These are phyloP conservation scores for Persicaria maculosa DNA, from an alignment of 148 eudicot species.

Conservation along the genomic window DNA sequence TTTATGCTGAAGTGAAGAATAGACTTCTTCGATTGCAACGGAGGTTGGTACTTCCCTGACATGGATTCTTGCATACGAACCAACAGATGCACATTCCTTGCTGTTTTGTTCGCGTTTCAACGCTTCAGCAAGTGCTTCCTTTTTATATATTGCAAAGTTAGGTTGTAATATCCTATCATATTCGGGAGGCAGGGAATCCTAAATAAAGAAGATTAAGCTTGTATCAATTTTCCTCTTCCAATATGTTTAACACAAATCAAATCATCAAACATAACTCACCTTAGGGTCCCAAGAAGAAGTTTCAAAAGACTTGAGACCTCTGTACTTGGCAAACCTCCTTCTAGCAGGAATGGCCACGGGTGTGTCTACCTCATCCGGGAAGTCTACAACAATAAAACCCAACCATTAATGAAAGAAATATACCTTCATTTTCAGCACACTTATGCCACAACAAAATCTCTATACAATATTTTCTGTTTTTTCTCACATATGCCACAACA, in stretches of 20 bases:
- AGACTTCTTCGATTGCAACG: slow-evolving; percentile 86
- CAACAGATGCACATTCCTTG: slow-evolving; percentile 41
- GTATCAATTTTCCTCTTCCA: not conserved
- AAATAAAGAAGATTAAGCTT: slow-evolving; percentile 8
- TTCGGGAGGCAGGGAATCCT: slow-evolving; percentile 90
- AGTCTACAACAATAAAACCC: slow-evolving; percentile 42
- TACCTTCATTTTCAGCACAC: not conserved
- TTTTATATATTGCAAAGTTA: slow-evolving; percentile 76
- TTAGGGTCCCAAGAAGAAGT: slow-evolving; percentile 98
- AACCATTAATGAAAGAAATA: slow-evolving; percentile 1
- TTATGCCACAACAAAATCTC: not conserved
- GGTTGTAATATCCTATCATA: slow-evolving; percentile 79
- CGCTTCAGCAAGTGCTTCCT: slow-evolving; percentile 83
- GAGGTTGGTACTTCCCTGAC: slow-evolving; percentile 55
- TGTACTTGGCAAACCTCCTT: slow-evolving; percentile 83
- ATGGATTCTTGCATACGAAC: slow-evolving; percentile 63
- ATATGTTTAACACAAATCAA: not conserved
- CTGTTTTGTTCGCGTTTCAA: slow-evolving; percentile 41
- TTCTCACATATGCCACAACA: too few species aligned
- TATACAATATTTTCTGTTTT: too few species aligned
- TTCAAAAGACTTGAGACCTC: slow-evolving; percentile 93
- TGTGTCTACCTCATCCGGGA: slow-evolving; percentile 94
- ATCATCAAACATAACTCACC: slow-evolving; percentile 30
- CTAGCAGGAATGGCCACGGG: slow-evolving; percentile 85
- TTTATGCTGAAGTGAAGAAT: slow-evolving; percentile 91